Percentiles rank a stretch among this genome's conserved stretches.
Evolutionary conservation across 495 filamentous ascomycete genomes (phyloP).

Genomic region (Ramalina peruviana): DNA sequence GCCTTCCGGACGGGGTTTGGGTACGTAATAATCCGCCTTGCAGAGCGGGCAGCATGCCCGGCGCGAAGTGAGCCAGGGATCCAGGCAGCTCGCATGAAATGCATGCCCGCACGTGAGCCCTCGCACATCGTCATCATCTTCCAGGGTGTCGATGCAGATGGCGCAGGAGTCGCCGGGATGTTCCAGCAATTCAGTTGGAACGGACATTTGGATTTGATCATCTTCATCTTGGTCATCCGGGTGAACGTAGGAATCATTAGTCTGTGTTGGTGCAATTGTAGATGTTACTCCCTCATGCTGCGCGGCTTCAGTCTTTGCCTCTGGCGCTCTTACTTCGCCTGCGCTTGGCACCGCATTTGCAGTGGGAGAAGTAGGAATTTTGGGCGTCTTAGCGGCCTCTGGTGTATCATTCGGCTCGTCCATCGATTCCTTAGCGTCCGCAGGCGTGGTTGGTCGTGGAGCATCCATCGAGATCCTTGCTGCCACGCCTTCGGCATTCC

Average conservation of each 20-base stretch:
- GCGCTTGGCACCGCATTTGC: constrained; percentile 9
- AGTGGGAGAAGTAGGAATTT: neutral
- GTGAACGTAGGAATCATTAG: constrained; percentile 22
- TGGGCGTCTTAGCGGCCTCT: neutral
- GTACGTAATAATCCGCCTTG: constrained; percentile 91
- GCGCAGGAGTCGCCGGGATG: constrained; percentile 92
- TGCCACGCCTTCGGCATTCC: constrained; percentile 41
- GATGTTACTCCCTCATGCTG: neutral
- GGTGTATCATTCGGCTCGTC: constrained; percentile 2
- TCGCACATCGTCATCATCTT: constrained; percentile 90
- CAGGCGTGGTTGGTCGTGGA: constrained; percentile 7
- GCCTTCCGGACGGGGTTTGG: constrained; percentile 58
- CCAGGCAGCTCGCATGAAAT: constrained; percentile 87
- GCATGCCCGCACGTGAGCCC: constrained; percentile 90
- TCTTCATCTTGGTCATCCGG: constrained; percentile 67
- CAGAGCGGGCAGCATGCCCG: constrained; percentile 93
- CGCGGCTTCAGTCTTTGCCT: neutral
- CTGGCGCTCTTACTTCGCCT: neutral
- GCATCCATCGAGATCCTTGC: constrained; percentile 18
- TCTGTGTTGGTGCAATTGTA: constrained; percentile 5
- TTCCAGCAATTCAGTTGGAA: constrained; percentile 68
- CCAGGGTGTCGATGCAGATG: constrained; percentile 86
- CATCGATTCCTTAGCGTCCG: constrained; percentile 1
- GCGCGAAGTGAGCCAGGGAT: constrained; percentile 89
- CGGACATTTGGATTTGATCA: constrained; percentile 68